These are phyloP conservation scores for Stemphylium vesicarium DNA, from an alignment of 2,329 filamentous ascomycete genomes.

Conservation along the genomic window DNA sequence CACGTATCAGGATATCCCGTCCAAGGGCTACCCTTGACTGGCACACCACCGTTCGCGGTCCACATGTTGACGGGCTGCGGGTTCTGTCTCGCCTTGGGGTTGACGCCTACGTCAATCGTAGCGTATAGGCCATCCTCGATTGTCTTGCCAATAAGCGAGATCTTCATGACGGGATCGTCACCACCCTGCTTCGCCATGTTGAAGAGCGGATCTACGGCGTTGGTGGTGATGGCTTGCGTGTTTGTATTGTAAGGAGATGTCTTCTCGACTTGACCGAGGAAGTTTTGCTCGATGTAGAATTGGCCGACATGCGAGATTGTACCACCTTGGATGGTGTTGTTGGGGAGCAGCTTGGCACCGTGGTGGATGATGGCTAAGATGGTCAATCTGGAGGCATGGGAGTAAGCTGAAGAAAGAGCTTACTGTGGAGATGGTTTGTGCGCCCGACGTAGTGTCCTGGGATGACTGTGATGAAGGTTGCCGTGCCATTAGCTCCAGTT, in stretches of 20 bases:
- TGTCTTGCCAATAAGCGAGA: slow-evolving; percentile 59
- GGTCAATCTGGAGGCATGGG: background rate
- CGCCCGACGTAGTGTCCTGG: slow-evolving; percentile 51
- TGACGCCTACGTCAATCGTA: slow-evolving; percentile 42
- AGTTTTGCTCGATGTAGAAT: slow-evolving; percentile 67
- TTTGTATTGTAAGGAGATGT: slow-evolving; percentile 55
- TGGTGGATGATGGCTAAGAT: slow-evolving; percentile 45
- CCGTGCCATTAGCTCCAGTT: slow-evolving; percentile 56
- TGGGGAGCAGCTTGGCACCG: slow-evolving; percentile 51
- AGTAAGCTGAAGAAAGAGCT: background rate
- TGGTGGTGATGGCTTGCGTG: slow-evolving; percentile 54
- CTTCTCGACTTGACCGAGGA: slow-evolving; percentile 60
- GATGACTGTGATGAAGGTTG: slow-evolving; percentile 57
- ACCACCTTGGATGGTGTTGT: slow-evolving; percentile 59
- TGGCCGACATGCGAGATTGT: slow-evolving; percentile 67
- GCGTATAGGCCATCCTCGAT: slow-evolving; percentile 42
- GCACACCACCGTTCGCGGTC: slow-evolving; percentile 36
- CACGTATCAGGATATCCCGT: slow-evolving; percentile 34
- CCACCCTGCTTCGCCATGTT: slow-evolving; percentile 55
- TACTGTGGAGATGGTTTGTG: slow-evolving; percentile 44
- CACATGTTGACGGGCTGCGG: slow-evolving; percentile 40
- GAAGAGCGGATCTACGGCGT: slow-evolving; percentile 60
- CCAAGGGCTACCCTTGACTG: slow-evolving; percentile 32
- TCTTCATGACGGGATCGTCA: slow-evolving; percentile 64
- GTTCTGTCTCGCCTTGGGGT: slow-evolving; percentile 34